Base-by-base conservation (phyloP, 2,329 filamentous ascomycete species). In the Ceratocystis harringtonii region DNA sequence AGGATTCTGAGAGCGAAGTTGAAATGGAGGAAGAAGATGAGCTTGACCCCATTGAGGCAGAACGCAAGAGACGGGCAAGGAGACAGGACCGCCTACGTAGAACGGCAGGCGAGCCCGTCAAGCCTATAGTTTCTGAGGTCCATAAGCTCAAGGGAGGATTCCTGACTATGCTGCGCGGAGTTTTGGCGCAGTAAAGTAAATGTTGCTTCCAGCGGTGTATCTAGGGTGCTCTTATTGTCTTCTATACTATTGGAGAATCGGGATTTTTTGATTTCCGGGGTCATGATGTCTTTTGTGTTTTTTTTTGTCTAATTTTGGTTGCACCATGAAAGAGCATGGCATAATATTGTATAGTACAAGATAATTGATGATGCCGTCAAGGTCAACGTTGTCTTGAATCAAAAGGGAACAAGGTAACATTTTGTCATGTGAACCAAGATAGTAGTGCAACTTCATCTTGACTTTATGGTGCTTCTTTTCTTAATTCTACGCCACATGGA, bases 31-130 rank as follows among this genome's bases (percentile, higher is more conserved):
- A 81, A 12, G 86, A 89, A 63, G 90, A 95, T 66, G 86, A 92
- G 67, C 75, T 89, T 68, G 92, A 97, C 72, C 91, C 92, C 1
- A 95, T 99, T 69, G 85, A 86, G 68, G 89, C 89, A 5, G 94
- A 97, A 78, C 80, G 92, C 67, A 88, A 86, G 71, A 81, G 90
- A 68, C 81, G 92, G 69, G 81, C 84, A 7, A 89, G 86, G 78
- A 84, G 82, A 70, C 89, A 92, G 72, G 92, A 96, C 72, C 83
- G 88, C 67, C 79, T 99, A 64, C 82, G 90, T 69, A 80, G 90
- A 64, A 87, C 83, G 55, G 90, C 91, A 0, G 91, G 91, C 41
- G 90, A 96, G 77, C 91, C 91, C 0, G 78, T 80, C 63, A 96
- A 96, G 77, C 91, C 91, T 2, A 76, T 79, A 1, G 83, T 96